These are phyloP conservation scores for Hemileccinum rubropunctum DNA, from an alignment of 768 basidiomycete species.

Conservation along the genomic window DNA sequence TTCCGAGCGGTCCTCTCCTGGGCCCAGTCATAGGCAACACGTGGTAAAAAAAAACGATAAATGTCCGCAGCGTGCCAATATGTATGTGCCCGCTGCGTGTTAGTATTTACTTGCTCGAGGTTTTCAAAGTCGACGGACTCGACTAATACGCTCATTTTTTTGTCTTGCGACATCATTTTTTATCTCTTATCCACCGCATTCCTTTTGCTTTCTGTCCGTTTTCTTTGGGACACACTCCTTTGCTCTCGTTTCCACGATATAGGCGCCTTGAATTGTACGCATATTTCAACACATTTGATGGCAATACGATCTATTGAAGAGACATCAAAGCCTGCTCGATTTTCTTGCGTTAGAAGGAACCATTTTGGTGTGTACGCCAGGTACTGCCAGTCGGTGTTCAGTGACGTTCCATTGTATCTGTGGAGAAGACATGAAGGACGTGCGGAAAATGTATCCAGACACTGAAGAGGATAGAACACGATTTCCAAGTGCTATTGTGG, in stretches of 20 bases:
- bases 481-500: conserved; percentile 47
- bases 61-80: too few species aligned
- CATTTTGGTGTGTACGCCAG: conserved; percentile 58
- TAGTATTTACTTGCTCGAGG: neutral
- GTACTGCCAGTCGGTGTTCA: conserved; percentile 49
- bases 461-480: conserved; percentile 43
- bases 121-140: conserved; percentile 14
- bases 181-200: neutral
- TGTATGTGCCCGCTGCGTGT: neutral
- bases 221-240: conserved; percentile 4
- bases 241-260: neutral
- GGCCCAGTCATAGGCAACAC: conserved; percentile 1
- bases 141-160: conserved; percentile 19
- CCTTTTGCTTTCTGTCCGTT: neutral
- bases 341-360: conserved; percentile 33
- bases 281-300: conserved; percentile 3
- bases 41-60: conserved; percentile 1
- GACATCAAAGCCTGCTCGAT: conserved; percentile 19
- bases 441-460: neutral
- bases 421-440: neutral
- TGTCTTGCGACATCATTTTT: conserved; percentile 9
- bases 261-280: conserved; percentile 12
- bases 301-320: conserved; percentile 11
- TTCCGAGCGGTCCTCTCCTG: conserved; percentile 13
- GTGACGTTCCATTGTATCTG: conserved; percentile 62